Conservation (phyloP, 768 basidiomycete species). For the Candolleomyces aberdarensis region DNA sequence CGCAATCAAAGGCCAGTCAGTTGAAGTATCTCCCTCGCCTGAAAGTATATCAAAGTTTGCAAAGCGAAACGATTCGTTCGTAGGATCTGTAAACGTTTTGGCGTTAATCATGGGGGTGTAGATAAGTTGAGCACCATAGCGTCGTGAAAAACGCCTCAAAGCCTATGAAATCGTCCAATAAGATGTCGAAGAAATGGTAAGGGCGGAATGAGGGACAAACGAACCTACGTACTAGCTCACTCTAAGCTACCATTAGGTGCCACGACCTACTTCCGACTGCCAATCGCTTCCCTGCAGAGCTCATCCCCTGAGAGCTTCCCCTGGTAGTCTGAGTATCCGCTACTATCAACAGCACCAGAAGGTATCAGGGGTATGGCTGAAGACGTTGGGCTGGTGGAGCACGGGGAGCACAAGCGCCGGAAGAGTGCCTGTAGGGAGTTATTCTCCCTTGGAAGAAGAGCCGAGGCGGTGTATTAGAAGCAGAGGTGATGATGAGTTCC, state of each 20-base stretch:
- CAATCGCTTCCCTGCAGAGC: slow-evolving; percentile 75
- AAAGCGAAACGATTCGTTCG: slow-evolving; percentile 54
- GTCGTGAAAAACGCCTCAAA: slow-evolving; percentile 80
- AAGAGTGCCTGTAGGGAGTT: background rate
- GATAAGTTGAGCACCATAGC: slow-evolving; percentile 83
- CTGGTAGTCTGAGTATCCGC: background rate
- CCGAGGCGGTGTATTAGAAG: no score
- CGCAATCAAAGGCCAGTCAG: slow-evolving; percentile 85
- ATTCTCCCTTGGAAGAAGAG: background rate
- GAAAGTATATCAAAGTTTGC: slow-evolving; percentile 63
- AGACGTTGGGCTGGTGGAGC: no score
- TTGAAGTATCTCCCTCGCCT: slow-evolving; percentile 70
- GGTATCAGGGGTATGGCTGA: background rate
- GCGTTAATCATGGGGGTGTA: slow-evolving; percentile 99
- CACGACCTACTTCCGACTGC: slow-evolving; percentile 85
- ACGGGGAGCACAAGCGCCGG: background rate
- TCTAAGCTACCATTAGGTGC: slow-evolving; percentile 99
- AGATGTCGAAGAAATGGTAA: no score
- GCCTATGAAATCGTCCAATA: slow-evolving; percentile 48
- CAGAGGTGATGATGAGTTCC: no score
- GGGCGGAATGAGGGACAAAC: background rate
- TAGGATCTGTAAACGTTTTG: slow-evolving; percentile 67
- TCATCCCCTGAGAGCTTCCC: slow-evolving; percentile 72
- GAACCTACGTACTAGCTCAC: slow-evolving; percentile 65
- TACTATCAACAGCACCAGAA: background rate